These are phyloP conservation scores for Xylariomycetidae sp. DNA, from an alignment of 2,329 filamentous ascomycete genomes.

Conservation along the genomic window DNA sequence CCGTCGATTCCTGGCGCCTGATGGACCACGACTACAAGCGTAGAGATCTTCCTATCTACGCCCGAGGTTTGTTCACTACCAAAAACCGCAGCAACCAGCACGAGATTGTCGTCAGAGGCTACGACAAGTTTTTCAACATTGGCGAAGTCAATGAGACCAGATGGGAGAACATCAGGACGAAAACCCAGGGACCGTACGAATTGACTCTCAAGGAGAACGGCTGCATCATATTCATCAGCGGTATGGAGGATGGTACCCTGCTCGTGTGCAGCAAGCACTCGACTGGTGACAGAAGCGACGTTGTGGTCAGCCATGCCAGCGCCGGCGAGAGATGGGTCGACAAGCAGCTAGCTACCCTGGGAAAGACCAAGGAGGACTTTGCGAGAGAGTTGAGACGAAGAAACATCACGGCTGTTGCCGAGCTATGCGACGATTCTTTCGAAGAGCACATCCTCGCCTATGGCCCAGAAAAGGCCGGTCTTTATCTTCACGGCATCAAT, in stretches of 20 bases:
- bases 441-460: conserved; percentile 97
- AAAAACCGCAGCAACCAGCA: conserved; percentile 56
- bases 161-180: conserved; percentile 72
- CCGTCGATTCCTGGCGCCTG: conserved; percentile 88
- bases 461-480: conserved; percentile 72
- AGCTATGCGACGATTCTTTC: conserved; percentile 92
- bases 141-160: conserved; percentile 75
- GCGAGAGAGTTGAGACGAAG: conserved; percentile 69
- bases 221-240: conserved; percentile 98
- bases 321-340: conserved; percentile 81
- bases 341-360: conserved; percentile 69
- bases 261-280: conserved; percentile 99
- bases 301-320: conserved; percentile 72
- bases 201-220: conserved; percentile 97
- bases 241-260: conserved; percentile 81
- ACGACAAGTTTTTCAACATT: conserved; percentile 99
- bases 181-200: conserved; percentile 86
- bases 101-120: conserved; percentile 84
- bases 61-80: conserved; percentile 90
- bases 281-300: conserved; percentile 72
- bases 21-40: conserved; percentile 97
- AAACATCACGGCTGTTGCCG: conserved; percentile 92
- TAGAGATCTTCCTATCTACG: conserved; percentile 79
- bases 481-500: conserved; percentile 96
- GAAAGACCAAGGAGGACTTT: conserved; percentile 74